Evolutionary conservation across 1,284 basidiomycete species (phyloP), one percentile per base, ranked within the genome.

Genomic region (Pseudozyma pruni): DNA sequence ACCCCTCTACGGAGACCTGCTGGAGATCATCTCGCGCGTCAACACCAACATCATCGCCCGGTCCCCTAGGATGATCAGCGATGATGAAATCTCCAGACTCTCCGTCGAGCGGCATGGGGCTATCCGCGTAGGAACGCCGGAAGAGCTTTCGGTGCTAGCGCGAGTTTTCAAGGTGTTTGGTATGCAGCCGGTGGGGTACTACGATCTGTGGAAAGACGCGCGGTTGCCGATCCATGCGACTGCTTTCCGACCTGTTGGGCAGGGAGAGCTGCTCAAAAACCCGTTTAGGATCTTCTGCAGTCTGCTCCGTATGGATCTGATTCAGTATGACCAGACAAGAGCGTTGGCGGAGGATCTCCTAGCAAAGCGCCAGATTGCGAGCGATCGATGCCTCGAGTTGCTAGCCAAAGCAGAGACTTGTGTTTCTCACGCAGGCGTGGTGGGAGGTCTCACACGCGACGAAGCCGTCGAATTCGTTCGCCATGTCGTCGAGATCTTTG

Each of bases 151-250:
- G 14, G 77, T 81, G 34, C 79, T 85, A n/a, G 60, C 83, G 1
- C 73, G 83, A 13, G 75, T 84, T 17, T 85, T 85, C 51, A 49
- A 48, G 1, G 58, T 76, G 14, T 80, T 84, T 73, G 83, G 83
- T 16, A 85, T 85, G 84, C 58, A 73, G 32, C 79, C 84, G 2
- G 83, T 85, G 0, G 83, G 83, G 4, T 85, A 85, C 72, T 85
- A 85, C 66, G 84, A 85, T 59, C 78, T 85, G 32, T 79, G 81
- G 16, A 75, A 74, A 14, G 46, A 71, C 35, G 78, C 82, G 4
- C 81, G 82, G 16, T 68, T 84, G 10, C 84, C 84, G 8, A 84
- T 85, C n/a, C 84, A 85, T 63, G 80, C 84, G 0, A 85, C 84
- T 0, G 84, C 84, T 0, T 85, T 85, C 66, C 69, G 84, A 23